A percentile compares a stretch with the other conserved stretches of the same genome.
phyloP scores from a whole-genome alignment of 768 basidiomycete genomes.

The Xerocomellus amylosporus region DNA sequence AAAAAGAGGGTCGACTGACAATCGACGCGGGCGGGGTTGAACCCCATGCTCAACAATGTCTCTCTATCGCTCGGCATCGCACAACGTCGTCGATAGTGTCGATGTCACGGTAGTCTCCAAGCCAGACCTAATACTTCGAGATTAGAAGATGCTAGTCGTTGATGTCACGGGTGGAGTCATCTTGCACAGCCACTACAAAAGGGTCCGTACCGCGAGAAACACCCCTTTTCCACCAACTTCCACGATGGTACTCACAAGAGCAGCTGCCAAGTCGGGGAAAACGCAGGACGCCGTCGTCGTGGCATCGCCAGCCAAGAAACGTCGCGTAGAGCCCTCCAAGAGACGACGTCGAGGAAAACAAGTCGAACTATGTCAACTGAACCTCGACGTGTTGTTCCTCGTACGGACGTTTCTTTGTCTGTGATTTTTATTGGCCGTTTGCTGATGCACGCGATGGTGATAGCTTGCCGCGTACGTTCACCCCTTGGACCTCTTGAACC shows the following conservation, averaged over 20 bases:
- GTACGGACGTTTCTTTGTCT: background rate
- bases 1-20: constrained; percentile 50
- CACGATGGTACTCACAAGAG: constrained; percentile 1
- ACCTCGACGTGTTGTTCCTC: background rate
- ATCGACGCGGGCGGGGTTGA: constrained; percentile 78
- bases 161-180: no score
- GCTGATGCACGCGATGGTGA: background rate
- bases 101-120: no score
- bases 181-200: background rate
- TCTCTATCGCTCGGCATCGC: constrained; percentile 61
- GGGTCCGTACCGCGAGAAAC: no score
- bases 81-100: background rate
- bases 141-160: no score
- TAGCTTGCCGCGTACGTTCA: background rate
- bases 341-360: background rate
- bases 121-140: no score
- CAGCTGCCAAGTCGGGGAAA: background rate
- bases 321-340: background rate
- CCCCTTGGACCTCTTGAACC: background rate
- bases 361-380: background rate
- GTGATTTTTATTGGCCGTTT: background rate
- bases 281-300: background rate
- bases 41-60: constrained; percentile 81
- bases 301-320: background rate
- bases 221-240: background rate